Conservation (phyloP, 1,284 basidiomycete species). For the Phellopilus nigrolimitatus region DNA sequence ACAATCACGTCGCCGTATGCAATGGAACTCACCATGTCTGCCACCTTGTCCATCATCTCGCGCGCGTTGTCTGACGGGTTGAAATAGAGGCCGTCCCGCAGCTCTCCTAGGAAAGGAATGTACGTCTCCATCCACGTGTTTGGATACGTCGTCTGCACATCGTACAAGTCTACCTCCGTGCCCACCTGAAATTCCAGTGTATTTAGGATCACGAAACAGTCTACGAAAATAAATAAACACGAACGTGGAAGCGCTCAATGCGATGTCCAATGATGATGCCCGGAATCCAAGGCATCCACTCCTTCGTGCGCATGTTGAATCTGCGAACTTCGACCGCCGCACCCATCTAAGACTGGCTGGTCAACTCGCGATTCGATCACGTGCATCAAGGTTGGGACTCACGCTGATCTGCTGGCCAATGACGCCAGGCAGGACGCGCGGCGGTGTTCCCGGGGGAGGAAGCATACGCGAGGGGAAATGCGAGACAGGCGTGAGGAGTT, state of each 20-base stretch:
- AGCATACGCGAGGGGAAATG: slow-evolving; percentile 22
- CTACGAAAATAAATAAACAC: neutral
- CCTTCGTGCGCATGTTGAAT: slow-evolving; percentile 15
- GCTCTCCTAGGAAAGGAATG: slow-evolving; percentile 20
- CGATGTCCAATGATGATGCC: slow-evolving; percentile 17
- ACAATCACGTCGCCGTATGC: neutral
- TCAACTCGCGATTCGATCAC: no score
- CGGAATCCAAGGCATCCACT: slow-evolving; percentile 20
- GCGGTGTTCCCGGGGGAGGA: slow-evolving; percentile 19
- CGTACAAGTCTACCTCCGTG: slow-evolving; percentile 20
- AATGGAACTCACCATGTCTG: slow-evolving; percentile 18
- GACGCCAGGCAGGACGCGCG: slow-evolving; percentile 18
- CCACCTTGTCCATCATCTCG: slow-evolving; percentile 18
- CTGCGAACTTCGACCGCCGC: slow-evolving; percentile 18
- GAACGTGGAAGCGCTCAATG: slow-evolving; percentile 19
- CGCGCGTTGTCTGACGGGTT: slow-evolving; percentile 14
- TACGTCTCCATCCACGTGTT: slow-evolving; percentile 19
- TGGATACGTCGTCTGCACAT: slow-evolving; percentile 16
- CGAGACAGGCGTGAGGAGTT: slow-evolving; percentile 19
- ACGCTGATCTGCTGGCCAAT: no score
- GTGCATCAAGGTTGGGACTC: neutral
- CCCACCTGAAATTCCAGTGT: slow-evolving; percentile 4
- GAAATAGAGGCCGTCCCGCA: slow-evolving; percentile 18
- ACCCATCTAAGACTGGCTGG: no score
- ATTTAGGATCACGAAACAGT: neutral